Evolutionary conservation across 2,329 filamentous ascomycete genomes (phyloP).

Genomic region (Decorospora gaudefroyi): DNA sequence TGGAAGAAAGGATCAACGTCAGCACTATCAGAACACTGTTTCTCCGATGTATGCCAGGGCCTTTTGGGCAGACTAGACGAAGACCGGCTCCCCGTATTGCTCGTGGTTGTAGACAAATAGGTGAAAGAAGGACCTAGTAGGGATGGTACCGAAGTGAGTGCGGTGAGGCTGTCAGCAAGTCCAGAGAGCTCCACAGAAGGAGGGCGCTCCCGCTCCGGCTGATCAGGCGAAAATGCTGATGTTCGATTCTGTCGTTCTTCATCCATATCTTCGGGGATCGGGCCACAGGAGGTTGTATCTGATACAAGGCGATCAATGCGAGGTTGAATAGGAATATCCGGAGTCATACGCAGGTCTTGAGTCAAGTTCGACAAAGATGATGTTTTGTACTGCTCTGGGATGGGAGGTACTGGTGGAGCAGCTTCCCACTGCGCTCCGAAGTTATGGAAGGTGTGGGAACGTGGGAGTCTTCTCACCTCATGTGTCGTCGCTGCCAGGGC

Average conservation of each 20-base stretch:
- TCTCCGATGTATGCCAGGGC: slow-evolving; percentile 14
- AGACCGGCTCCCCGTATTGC: not conserved
- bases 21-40: slow-evolving; percentile 21
- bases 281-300: slow-evolving; percentile 7
- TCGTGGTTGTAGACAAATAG: not conserved
- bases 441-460: slow-evolving; percentile 36
- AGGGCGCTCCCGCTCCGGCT: not conserved
- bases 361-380: slow-evolving; percentile 22
- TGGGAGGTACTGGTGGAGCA: slow-evolving; percentile 32
- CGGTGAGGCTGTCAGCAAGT: slow-evolving; percentile 2
- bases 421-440: slow-evolving; percentile 21
- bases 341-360: slow-evolving; percentile 2
- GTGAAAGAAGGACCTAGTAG: not conserved
- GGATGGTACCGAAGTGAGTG: not conserved
- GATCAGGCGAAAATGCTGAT: not conserved
- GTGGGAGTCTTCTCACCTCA: slow-evolving; percentile 44
- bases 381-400: slow-evolving; percentile 29
- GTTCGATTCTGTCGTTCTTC: not conserved
- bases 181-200: not conserved
- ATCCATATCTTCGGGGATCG: slow-evolving; percentile 10
- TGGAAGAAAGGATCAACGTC: slow-evolving; percentile 25
- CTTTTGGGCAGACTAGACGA: not conserved
- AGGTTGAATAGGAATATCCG: not conserved
- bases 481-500: slow-evolving; percentile 26
- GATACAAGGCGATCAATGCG: slow-evolving; percentile 2